phyloP scores from a whole-genome alignment of 2,329 filamentous ascomycete genomes.

The Ceratocystis lukuohia region DNA sequence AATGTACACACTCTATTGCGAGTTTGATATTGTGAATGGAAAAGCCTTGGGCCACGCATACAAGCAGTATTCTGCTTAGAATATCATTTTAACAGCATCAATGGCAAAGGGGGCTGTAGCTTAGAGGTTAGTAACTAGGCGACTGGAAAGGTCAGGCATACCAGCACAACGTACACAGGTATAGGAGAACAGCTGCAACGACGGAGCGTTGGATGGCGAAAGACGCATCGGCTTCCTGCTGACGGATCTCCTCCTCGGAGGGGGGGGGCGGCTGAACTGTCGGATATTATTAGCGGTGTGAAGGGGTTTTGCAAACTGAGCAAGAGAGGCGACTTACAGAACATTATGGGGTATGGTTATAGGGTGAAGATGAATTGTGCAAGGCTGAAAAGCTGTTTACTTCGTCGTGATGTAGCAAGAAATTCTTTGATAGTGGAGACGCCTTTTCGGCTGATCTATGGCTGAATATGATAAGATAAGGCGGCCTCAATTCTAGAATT shows the following conservation, averaged over 20 bases:
- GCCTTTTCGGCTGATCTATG: not conserved
- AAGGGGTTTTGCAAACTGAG: not conserved
- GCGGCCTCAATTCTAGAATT: too few relatives aligned
- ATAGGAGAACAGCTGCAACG: constrained; percentile 53
- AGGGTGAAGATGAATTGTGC: not conserved
- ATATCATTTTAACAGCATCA: constrained; percentile 36
- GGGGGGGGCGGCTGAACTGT: constrained; percentile 55
- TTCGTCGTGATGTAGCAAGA: not conserved
- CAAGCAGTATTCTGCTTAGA: constrained; percentile 25
- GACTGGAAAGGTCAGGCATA: not conserved
- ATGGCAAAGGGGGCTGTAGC: constrained; percentile 46
- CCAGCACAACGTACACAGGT: constrained; percentile 50
- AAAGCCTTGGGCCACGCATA: not conserved
- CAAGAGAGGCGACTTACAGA: constrained; percentile 1
- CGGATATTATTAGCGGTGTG: not conserved
- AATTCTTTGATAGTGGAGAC: constrained; percentile 5
- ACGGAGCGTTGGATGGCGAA: constrained; percentile 55
- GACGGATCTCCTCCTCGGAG: constrained; percentile 55
- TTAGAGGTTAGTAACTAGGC: not conserved
- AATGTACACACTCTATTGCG: constrained; percentile 13
- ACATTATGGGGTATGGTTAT: constrained; percentile 11
- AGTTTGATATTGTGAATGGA: constrained; percentile 11
- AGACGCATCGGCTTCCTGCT: constrained; percentile 53
- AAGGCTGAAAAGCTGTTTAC: not conserved
- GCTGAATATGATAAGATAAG: constrained; percentile 5